phyloP scores from a whole-genome alignment of 768 basidiomycete species.

The Mycena chlorophos region DNA sequence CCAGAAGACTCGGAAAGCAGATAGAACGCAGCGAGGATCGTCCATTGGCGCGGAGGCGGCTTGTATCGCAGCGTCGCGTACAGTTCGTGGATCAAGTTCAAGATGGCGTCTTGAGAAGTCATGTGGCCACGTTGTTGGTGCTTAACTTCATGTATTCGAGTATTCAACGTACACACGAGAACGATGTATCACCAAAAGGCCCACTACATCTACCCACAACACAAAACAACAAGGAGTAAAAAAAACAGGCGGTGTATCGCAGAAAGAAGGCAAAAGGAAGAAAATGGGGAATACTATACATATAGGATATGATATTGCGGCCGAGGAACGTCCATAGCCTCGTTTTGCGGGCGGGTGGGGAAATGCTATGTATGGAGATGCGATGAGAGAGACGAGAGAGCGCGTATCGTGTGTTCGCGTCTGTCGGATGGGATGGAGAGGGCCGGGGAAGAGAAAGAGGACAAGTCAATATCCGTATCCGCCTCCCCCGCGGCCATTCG shows the following conservation, averaged over 20 bases:
- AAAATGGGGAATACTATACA: not conserved
- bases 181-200: not conserved
- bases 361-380: not conserved
- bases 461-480: slow-evolving; percentile 8
- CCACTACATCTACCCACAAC: not conserved
- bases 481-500: not conserved
- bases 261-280: too few species aligned
- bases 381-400: not conserved
- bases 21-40: slow-evolving; percentile 62
- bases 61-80: slow-evolving; percentile 50
- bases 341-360: not conserved
- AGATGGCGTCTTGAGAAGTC: not conserved
- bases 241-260: too few species aligned
- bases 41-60: slow-evolving; percentile 59
- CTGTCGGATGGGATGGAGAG: not conserved
- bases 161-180: slow-evolving; percentile 2
- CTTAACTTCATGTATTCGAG: slow-evolving; percentile 3
- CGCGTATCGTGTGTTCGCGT: not conserved
- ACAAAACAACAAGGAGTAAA: not conserved
- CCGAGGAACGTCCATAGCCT: not conserved
- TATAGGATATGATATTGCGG: not conserved
- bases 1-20: slow-evolving; percentile 27
- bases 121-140: too few species aligned
- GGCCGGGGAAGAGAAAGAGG: not conserved
- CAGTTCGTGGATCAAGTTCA: slow-evolving; percentile 38